These are phyloP conservation scores for Casuarina cunninghamiana DNA, from an alignment of 306 rosid genomes.

Conservation along the genomic window DNA sequence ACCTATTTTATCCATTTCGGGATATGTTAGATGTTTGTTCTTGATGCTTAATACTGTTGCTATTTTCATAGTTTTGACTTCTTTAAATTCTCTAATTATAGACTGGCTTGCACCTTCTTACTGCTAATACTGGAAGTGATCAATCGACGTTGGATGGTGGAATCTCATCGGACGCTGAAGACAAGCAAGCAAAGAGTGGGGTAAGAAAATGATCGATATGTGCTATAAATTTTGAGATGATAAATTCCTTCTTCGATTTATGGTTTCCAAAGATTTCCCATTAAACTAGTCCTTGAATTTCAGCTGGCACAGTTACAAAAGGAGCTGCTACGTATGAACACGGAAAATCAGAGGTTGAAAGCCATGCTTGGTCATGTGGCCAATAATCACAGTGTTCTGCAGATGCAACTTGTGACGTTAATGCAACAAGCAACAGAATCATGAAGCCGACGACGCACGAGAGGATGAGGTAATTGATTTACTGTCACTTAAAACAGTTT, in stretches of 20 bases:
- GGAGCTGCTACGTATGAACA: constrained; percentile 74
- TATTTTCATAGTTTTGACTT: too few relatives aligned
- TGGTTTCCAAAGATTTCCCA: not conserved
- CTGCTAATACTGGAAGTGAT: constrained; percentile 81
- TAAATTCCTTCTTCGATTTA: not conserved
- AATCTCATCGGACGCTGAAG: constrained; percentile 62
- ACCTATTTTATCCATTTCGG: not conserved
- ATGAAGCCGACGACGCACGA: constrained; percentile 19
- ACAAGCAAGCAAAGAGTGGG: constrained; percentile 66
- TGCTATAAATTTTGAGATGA: not conserved
- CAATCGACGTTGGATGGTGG: constrained; percentile 89
- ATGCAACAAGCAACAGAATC: constrained; percentile 71
- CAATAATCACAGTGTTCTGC: constrained; percentile 67
- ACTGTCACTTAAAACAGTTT: not conserved
- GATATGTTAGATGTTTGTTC: too few relatives aligned
- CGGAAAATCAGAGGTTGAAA: constrained; percentile 70
- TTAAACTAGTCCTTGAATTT: constrained; percentile 8
- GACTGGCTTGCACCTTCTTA: constrained; percentile 85
- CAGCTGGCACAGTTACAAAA: constrained; percentile 73
- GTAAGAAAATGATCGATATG: constrained; percentile 29
- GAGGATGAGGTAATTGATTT: constrained; percentile 39
- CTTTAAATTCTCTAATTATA: constrained; percentile 11
- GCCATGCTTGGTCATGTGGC: constrained; percentile 81
- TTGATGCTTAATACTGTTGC: too few relatives aligned
- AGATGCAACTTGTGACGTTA: constrained; percentile 61